Conservation (phyloP, 2,329 filamentous ascomycete genomes). For the Trichophaea hybrida region DNA sequence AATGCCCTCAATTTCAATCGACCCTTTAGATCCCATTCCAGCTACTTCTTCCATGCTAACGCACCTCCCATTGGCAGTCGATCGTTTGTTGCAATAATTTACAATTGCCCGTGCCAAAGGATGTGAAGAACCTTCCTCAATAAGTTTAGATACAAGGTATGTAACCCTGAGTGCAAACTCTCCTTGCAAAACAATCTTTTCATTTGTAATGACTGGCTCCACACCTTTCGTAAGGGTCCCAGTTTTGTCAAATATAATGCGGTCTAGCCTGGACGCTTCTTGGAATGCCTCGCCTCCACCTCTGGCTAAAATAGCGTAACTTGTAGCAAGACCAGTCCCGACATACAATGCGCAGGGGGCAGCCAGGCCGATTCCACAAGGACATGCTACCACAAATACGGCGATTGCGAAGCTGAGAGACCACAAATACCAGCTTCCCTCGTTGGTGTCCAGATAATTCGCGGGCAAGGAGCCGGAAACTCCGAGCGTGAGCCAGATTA, state of each 20-base stretch:
- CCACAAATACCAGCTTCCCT: constrained; percentile 57
- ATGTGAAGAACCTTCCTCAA: constrained; percentile 61
- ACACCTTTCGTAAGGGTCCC: constrained; percentile 47
- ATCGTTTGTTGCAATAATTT: constrained; percentile 41
- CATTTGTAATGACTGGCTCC: constrained; percentile 51
- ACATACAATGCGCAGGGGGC: constrained; percentile 47
- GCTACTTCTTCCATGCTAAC: constrained; percentile 48
- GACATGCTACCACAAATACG: constrained; percentile 47
- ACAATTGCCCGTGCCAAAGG: constrained; percentile 59
- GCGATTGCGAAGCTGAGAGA: constrained; percentile 61
- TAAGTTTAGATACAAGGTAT: constrained; percentile 27
- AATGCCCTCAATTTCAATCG: constrained; percentile 32
- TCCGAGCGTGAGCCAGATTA: constrained; percentile 55
- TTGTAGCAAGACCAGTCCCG: constrained; percentile 43
- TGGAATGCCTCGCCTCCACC: constrained; percentile 47
- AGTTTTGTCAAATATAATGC: constrained; percentile 47
- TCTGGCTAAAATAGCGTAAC: constrained; percentile 44
- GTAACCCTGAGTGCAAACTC: constrained; percentile 6
- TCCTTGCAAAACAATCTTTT: constrained; percentile 27
- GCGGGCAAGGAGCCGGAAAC: constrained; percentile 42
- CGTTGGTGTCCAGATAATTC: constrained; percentile 40
- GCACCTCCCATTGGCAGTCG: constrained; percentile 27
- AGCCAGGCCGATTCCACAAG: constrained; percentile 46
- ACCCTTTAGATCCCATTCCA: constrained; percentile 55
- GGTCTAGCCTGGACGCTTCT: constrained; percentile 42